These are phyloP conservation scores for Boletus sp. DNA, from an alignment of 768 basidiomycete genomes.

Conservation along the genomic window DNA sequence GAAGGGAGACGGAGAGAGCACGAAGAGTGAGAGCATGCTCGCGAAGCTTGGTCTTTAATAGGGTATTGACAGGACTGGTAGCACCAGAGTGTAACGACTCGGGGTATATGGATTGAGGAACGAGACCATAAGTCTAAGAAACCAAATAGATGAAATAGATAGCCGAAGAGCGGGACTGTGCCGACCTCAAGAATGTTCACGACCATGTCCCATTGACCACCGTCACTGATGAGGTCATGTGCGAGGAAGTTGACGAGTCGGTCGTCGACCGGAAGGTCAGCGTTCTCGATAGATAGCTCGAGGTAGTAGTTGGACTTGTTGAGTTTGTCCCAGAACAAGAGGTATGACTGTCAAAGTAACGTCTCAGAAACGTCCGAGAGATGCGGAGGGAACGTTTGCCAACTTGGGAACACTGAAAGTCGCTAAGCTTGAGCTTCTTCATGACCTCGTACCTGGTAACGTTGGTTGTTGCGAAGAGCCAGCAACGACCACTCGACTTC, in stretches of 20 bases:
- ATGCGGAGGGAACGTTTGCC: constrained; percentile 8
- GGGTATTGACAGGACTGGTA: constrained; percentile 65
- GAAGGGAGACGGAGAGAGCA: constrained; percentile 51
- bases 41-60: constrained; percentile 88
- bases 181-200: constrained; percentile 61
- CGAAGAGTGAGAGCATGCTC: constrained; percentile 88
- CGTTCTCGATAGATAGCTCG: constrained; percentile 80
- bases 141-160: constrained; percentile 29
- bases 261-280: constrained; percentile 76
- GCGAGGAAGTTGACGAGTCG: constrained; percentile 78
- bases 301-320: constrained; percentile 90
- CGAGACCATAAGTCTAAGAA: constrained; percentile 70
- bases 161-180: not conserved
- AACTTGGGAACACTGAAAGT: constrained; percentile 90
- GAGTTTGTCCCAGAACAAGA: constrained; percentile 96
- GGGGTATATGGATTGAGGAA: constrained; percentile 80
- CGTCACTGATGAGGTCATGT: constrained; percentile 78
- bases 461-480: constrained; percentile 93
- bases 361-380: constrained; percentile 2
- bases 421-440: constrained; percentile 79
- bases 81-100: constrained; percentile 81
- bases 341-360: constrained; percentile 55
- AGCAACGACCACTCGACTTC: constrained; percentile 87
- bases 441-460: constrained; percentile 79
- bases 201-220: constrained; percentile 95